phyloP scores from a whole-genome alignment of 352 stramenopile species.

The Elongisporangium senticosum region DNA sequence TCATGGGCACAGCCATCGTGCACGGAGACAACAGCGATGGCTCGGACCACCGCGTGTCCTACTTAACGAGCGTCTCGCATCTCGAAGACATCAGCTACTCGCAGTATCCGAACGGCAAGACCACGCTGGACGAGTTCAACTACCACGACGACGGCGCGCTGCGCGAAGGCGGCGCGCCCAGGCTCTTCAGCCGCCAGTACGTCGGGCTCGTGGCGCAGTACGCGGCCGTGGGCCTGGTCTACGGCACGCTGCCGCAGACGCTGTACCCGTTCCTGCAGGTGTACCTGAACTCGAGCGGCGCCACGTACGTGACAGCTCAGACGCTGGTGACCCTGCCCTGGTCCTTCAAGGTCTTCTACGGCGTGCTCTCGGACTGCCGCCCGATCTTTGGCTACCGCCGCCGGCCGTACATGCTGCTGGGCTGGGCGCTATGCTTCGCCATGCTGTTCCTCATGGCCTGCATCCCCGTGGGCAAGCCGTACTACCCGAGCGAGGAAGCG shows the following conservation, averaged over 20 bases:
- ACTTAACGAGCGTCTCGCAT: background rate
- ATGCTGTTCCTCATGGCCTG: slow-evolving; percentile 31
- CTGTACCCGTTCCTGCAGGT: slow-evolving; percentile 36
- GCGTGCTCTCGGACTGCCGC: slow-evolving; percentile 43
- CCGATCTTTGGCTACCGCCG: slow-evolving; percentile 39
- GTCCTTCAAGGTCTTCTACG: slow-evolving; percentile 52
- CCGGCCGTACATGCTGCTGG: slow-evolving; percentile 45
- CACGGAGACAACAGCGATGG: background rate
- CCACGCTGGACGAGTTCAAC: background rate
- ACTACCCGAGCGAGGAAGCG: slow-evolving; percentile 17
- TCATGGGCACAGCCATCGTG: background rate
- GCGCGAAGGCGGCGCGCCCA: slow-evolving; percentile 16
- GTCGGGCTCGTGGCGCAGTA: slow-evolving; percentile 34
- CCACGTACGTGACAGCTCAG: slow-evolving; percentile 12
- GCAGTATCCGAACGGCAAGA: background rate
- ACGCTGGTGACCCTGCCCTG: slow-evolving; percentile 27
- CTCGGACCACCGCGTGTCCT: background rate
- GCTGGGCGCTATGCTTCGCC: slow-evolving; percentile 28
- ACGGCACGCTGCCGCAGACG: slow-evolving; percentile 24
- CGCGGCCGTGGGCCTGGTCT: slow-evolving; percentile 32
- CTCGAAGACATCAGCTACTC: background rate
- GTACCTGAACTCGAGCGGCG: slow-evolving; percentile 31
- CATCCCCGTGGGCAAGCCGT: slow-evolving; percentile 21
- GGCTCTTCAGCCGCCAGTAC: slow-evolving; percentile 18
- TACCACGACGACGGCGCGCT: slow-evolving; percentile 5